A percentile compares a stretch with the other conserved stretches of the same genome.
These are phyloP conservation scores for Xylaria palmicola DNA, from an alignment of 495 filamentous ascomycete species.

Conservation along the genomic window DNA sequence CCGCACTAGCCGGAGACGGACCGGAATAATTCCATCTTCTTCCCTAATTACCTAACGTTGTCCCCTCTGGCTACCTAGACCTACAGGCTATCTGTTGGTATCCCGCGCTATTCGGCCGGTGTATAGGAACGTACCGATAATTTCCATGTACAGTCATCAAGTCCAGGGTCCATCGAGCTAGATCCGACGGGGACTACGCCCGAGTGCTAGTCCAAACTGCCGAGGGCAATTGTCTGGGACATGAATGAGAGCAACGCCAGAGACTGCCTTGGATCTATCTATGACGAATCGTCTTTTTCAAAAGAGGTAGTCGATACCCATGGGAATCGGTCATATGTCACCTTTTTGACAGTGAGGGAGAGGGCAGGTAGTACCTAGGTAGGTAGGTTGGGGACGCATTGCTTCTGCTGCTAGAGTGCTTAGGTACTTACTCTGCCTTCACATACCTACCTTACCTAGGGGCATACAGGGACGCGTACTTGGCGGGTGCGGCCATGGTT, in stretches of 20 bases:
- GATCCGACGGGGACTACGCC: no score
- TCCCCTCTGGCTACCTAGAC: not conserved
- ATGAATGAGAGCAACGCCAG: not conserved
- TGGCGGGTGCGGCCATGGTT: no score
- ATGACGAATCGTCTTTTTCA: not conserved
- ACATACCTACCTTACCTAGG: no score
- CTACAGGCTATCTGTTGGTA: not conserved
- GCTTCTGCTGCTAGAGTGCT: slow-evolving; percentile 1
- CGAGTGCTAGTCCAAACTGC: not conserved
- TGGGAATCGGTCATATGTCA: not conserved
- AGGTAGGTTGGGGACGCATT: not conserved
- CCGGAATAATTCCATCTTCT: not conserved
- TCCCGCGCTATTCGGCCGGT: not conserved
- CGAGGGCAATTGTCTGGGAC: not conserved
- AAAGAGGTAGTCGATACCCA: not conserved
- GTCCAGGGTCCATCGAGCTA: not conserved
- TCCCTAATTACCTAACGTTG: not conserved
- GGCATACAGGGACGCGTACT: no score
- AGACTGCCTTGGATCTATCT: not conserved
- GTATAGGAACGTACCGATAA: not conserved
- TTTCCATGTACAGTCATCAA: not conserved
- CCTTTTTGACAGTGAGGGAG: not conserved
- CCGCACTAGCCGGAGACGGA: no score
- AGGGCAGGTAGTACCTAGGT: no score
- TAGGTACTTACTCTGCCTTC: not conserved